Conservation (phyloP, 2,329 filamentous ascomycete genomes). For the Juglanconis juglandina region DNA sequence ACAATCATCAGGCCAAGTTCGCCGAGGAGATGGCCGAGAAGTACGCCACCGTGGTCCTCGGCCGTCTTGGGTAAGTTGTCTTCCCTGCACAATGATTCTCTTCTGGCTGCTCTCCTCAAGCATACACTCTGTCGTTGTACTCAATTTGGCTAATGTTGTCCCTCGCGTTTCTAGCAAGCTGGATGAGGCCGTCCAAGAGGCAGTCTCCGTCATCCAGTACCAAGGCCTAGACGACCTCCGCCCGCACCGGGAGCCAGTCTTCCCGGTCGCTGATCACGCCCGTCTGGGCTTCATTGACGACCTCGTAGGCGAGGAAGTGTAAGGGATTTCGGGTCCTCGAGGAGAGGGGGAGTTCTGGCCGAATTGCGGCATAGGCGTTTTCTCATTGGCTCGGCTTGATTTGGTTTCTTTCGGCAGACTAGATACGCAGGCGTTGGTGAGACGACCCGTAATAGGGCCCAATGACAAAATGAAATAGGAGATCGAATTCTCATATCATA, state of each 20-base stretch:
- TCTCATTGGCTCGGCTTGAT: neutral
- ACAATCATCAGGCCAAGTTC: constrained; percentile 89
- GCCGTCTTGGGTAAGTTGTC: constrained; percentile 58
- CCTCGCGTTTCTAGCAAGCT: constrained; percentile 20
- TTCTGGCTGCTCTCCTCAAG: neutral
- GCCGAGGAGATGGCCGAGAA: constrained; percentile 71
- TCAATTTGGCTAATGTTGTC: neutral
- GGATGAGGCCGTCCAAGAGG: constrained; percentile 21
- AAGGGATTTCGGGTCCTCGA: neutral
- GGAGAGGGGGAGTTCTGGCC: neutral
- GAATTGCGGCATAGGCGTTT: neutral
- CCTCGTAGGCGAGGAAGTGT: neutral
- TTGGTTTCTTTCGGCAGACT: neutral
- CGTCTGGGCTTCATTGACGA: constrained; percentile 30
- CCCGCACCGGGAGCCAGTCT: constrained; percentile 24
- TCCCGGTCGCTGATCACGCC: constrained; percentile 27
- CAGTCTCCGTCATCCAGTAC: constrained; percentile 19
- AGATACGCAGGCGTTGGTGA: neutral
- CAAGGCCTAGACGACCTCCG: constrained; percentile 22
- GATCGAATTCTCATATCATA: neutral
- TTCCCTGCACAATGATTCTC: too few species aligned
- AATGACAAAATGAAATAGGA: neutral
- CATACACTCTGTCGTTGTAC: neutral
- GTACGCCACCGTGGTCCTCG: constrained; percentile 71
- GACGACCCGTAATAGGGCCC: neutral